A percentile compares a stretch with the other conserved stretches of the same genome.
These are phyloP conservation scores for Peltaster fructicola DNA, from an alignment of 2,329 filamentous ascomycete species.

Conservation along the genomic window DNA sequence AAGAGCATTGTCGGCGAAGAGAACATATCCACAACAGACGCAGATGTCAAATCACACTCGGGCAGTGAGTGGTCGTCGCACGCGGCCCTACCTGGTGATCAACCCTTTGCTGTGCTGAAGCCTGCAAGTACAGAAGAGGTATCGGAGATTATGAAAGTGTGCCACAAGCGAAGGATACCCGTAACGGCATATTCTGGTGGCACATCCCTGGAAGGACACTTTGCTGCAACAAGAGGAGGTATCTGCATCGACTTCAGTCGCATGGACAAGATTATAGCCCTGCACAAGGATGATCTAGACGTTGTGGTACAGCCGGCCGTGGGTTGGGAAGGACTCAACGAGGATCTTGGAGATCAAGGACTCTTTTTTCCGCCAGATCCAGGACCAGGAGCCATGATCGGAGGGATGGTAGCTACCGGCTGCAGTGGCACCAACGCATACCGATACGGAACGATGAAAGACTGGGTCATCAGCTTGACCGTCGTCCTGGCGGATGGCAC, in stretches of 20 bases:
- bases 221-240: conserved; percentile 63
- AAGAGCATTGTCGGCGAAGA: conserved; percentile 43
- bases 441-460: conserved; percentile 84
- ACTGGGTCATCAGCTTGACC: conserved; percentile 77
- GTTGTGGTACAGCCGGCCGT: conserved; percentile 47
- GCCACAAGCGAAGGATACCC: conserved; percentile 62
- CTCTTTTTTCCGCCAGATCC: conserved; percentile 89
- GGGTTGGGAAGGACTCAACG: conserved; percentile 75
- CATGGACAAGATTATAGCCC: conserved; percentile 63
- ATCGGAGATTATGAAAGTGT: conserved; percentile 73
- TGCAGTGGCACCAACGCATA: conserved; percentile 77
- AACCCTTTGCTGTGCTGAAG: conserved; percentile 50
- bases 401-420: conserved; percentile 67
- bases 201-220: conserved; percentile 80
- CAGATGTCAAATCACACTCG: conserved; percentile 38
- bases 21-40: conserved; percentile 40
- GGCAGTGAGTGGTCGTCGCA: conserved; percentile 48
- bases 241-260: conserved; percentile 71
- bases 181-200: conserved; percentile 78
- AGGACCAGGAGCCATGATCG: conserved; percentile 81
- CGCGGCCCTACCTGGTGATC: conserved; percentile 22
- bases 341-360: conserved; percentile 50
- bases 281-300: conserved; percentile 54
- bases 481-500: conserved; percentile 84
- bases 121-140: conserved; percentile 68